Percentiles rank a stretch among this genome's conserved stretches.
Conservation (phyloP, 805 yeast genomes). For the Yamadazyma kitorensis region DNA sequence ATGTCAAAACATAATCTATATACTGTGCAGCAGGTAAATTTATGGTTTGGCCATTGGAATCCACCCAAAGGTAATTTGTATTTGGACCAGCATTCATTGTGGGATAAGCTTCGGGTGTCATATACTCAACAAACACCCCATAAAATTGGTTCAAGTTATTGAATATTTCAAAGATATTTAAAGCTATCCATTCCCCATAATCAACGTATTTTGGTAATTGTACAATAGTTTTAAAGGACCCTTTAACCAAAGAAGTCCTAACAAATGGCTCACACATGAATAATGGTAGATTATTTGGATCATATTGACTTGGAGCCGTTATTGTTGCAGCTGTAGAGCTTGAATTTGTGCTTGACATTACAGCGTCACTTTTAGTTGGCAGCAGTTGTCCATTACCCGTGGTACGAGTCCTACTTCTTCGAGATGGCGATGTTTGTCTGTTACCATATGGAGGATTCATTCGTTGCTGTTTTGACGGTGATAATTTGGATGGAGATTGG, state of each 20-base stretch:
- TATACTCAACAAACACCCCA: constrained; percentile 86
- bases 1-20: constrained; percentile 85
- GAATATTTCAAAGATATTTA: constrained; percentile 86
- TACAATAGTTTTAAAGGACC: constrained; percentile 93
- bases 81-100: constrained; percentile 96
- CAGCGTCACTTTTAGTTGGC: constrained; percentile 8
- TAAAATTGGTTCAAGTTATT: constrained; percentile 84
- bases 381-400: constrained; percentile 7
- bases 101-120: constrained; percentile 85
- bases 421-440: constrained; percentile 19
- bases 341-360: not conserved
- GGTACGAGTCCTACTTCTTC: constrained; percentile 14
- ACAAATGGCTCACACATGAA: constrained; percentile 92
- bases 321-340: not conserved
- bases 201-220: constrained; percentile 95
- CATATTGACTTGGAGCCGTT: constrained; percentile 1
- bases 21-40: constrained; percentile 91
- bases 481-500: constrained; percentile 40
- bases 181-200: constrained; percentile 91
- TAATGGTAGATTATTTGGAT: constrained; percentile 42
- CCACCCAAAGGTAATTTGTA: constrained; percentile 89
- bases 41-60: constrained; percentile 69
- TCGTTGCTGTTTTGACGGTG: constrained; percentile 21
- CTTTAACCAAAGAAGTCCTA: constrained; percentile 91
- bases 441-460: constrained; percentile 10